Base-by-base conservation (phyloP, 768 basidiomycete species). In the Filobasidium wieringae region DNA sequence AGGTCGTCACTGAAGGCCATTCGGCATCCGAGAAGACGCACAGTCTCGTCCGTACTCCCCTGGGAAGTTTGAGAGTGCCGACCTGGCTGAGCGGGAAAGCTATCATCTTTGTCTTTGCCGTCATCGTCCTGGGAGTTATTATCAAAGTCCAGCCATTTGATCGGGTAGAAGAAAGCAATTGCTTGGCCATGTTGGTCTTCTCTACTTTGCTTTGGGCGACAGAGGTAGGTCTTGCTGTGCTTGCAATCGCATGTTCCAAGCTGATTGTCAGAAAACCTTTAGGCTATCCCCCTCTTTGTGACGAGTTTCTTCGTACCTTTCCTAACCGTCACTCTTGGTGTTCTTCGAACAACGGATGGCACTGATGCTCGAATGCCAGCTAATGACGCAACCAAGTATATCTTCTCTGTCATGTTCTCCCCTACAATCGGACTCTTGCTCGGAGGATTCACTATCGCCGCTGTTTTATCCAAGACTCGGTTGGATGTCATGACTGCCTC, bases 391-490 rank as follows among this genome's bases (percentile, higher is more conserved):
- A 88, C 92, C 24, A 85, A 85, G 88, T 89, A 80, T 71, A 81
- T 96, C 57, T 97, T 97, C 72, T 87, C 88, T 0, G 80, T 82
- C 50, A 97, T 97, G 90, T 96, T 99, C 75, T 87, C 87, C 0
- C 88, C 91, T 0, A 99, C 92, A 0, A 95, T 99, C 74, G 93
- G 96, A 88, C 86, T 99, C 33, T 84, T 97, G 51, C 88, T 93
- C 63, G 91, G 91, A 9, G 93, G 95, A 30, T 93, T 97, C 79
- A 97, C 93, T 8, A 93, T 97, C 62, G 90, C 95, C 0, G 90
- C 92, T 9, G 95, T 92, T 0, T 77, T 99, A 24, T 87, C 86
- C 76, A 97, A 96, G 77, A 92, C 92, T 5, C 86, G 86, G 62
- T 89, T 97, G 60, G 95, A 97, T 75, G 75, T 76, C 63, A 81